These are phyloP conservation scores for Cadophora gregata DNA, from an alignment of 2,329 filamentous ascomycete species.

Conservation along the genomic window DNA sequence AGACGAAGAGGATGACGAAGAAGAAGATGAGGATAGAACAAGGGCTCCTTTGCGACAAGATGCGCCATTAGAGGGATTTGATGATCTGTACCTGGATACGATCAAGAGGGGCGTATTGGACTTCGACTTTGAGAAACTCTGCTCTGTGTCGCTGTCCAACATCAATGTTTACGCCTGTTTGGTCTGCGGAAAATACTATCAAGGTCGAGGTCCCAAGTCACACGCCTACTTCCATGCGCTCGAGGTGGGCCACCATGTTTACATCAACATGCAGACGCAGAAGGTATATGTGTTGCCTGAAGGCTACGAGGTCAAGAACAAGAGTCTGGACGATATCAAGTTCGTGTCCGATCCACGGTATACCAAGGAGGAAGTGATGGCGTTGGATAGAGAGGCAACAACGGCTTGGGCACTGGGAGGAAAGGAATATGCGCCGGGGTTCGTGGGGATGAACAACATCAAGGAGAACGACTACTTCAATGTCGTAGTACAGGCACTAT, in stretches of 20 bases:
- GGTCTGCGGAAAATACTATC: constrained; percentile 97
- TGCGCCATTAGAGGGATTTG: constrained; percentile 85
- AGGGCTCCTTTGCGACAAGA: constrained; percentile 65
- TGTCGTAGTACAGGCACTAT: constrained; percentile 87
- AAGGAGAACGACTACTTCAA: constrained; percentile 99
- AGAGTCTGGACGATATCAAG: constrained; percentile 96
- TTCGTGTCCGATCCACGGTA: constrained; percentile 94
- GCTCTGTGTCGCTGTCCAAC: constrained; percentile 93
- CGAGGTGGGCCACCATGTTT: constrained; percentile 95
- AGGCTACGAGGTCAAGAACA: constrained; percentile 94
- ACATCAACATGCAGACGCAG: constrained; percentile 95
- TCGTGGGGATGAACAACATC: constrained; percentile 99
- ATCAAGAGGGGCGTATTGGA: constrained; percentile 92
- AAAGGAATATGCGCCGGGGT: constrained; percentile 89
- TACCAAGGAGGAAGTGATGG: constrained; percentile 77
- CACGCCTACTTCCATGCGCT: constrained; percentile 98
- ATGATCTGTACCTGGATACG: constrained; percentile 96
- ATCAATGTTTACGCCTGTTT: constrained; percentile 99
- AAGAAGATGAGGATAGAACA: constrained; percentile 45
- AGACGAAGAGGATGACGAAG: constrained; percentile 42
- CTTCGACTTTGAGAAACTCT: constrained; percentile 99
- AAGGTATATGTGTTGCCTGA: constrained; percentile 92
- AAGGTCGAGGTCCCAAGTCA: constrained; percentile 90
- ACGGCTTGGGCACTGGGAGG: constrained; percentile 79
- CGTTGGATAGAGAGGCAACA: constrained; percentile 71